A percentile compares a stretch with the other conserved stretches of the same genome.
Evolutionary conservation across 2,329 filamentous ascomycete species (phyloP).

Genomic region (Calonectria hawksworthii): DNA sequence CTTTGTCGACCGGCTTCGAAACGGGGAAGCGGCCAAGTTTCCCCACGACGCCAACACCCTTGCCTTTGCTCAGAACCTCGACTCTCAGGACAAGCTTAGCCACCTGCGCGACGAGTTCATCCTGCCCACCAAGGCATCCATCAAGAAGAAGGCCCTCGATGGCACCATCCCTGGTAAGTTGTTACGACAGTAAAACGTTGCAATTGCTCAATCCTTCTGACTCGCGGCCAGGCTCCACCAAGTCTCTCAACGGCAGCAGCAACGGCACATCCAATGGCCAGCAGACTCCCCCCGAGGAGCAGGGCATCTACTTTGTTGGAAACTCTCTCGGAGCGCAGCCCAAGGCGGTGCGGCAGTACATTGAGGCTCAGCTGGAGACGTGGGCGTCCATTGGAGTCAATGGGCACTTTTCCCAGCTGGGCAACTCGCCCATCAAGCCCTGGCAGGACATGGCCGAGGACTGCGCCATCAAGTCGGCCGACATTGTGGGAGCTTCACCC

Average conservation of each 20-base stretch:
- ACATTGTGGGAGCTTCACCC: slow-evolving; percentile 79
- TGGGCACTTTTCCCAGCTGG: slow-evolving; percentile 82
- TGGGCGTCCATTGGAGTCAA: slow-evolving; percentile 90
- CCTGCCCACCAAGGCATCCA: slow-evolving; percentile 80
- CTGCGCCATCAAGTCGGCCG: slow-evolving; percentile 77
- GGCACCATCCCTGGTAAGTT: slow-evolving; percentile 58
- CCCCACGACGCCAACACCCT: slow-evolving; percentile 61
- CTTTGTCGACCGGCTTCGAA: slow-evolving; percentile 56
- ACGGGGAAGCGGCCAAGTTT: slow-evolving; percentile 59
- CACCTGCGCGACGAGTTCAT: slow-evolving; percentile 79
- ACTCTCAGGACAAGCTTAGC: slow-evolving; percentile 71
- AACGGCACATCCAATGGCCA: slow-evolving; percentile 43
- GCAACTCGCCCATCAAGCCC: slow-evolving; percentile 75
- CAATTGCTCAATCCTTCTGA: neutral
- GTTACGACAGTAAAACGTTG: too few species aligned
- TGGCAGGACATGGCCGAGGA: slow-evolving; percentile 87
- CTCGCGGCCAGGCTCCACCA: slow-evolving; percentile 26
- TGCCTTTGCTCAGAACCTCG: slow-evolving; percentile 66
- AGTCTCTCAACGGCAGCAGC: slow-evolving; percentile 35
- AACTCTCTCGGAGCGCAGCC: slow-evolving; percentile 92
- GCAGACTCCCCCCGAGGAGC: slow-evolving; percentile 46
- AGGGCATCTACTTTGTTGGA: slow-evolving; percentile 84
- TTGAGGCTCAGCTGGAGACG: slow-evolving; percentile 82
- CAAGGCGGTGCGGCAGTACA: slow-evolving; percentile 72
- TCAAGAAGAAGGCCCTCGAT: slow-evolving; percentile 73